Percentiles rank a stretch among this genome's conserved stretches.
phyloP scores from a whole-genome alignment of 345 rosid species.

The Eucalyptus fibrosa region DNA sequence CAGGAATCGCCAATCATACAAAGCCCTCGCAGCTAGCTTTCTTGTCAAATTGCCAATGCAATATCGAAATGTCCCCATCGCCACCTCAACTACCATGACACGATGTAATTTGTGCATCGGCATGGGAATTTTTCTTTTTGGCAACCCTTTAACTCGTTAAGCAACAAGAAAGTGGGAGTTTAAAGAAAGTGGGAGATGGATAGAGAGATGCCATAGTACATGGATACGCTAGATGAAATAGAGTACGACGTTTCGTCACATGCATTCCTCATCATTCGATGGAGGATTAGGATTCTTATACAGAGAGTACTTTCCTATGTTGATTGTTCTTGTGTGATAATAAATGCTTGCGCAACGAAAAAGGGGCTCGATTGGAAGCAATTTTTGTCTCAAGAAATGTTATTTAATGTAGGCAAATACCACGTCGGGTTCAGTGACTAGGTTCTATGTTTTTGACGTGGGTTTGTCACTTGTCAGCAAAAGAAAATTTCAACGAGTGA shows the following conservation, averaged over 20 bases:
- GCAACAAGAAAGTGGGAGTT: background rate
- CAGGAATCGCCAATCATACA: background rate
- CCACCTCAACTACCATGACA: background rate
- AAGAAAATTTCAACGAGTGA: background rate
- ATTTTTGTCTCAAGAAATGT: background rate
- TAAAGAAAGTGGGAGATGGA: background rate
- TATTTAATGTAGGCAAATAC: background rate
- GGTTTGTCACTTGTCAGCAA: background rate
- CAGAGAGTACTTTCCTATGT: background rate
- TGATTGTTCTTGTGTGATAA: rapidly evolving
- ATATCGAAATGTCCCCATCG: background rate
- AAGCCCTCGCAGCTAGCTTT: background rate
- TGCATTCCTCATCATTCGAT: background rate
- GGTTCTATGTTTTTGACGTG: background rate
- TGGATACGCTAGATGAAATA: background rate
- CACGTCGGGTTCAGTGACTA: background rate
- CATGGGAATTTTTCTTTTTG: background rate
- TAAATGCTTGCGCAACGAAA: background rate
- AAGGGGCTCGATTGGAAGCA: background rate
- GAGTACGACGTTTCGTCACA: background rate
- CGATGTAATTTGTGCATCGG: background rate
- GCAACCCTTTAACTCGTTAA: background rate
- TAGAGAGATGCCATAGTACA: background rate
- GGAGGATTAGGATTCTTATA: background rate
- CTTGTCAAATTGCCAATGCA: background rate